phyloP scores from a whole-genome alignment of 805 yeast species.

The Torulaspora maleeae region DNA sequence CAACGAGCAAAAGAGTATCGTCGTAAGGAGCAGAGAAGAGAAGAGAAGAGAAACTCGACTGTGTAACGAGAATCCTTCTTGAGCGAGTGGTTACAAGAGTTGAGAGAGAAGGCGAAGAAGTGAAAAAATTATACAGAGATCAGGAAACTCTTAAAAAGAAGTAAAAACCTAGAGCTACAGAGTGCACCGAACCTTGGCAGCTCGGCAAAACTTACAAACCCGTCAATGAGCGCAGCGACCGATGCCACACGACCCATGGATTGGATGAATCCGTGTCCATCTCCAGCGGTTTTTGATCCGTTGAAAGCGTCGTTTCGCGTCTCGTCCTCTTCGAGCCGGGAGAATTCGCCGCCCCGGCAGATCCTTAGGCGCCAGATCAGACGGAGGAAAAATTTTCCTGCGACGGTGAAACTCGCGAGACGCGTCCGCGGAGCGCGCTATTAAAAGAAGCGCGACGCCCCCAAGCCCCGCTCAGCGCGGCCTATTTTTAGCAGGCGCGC shows the following conservation, averaged over 20 bases:
- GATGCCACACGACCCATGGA: no score
- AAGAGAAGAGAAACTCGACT: background rate
- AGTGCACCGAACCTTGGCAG: background rate
- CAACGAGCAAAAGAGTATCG: background rate
- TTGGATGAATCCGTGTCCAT: no score
- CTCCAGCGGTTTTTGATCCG: background rate
- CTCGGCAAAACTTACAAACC: background rate
- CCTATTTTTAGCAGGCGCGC: background rate
- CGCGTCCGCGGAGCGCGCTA: background rate
- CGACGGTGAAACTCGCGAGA: background rate
- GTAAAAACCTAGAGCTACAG: background rate
- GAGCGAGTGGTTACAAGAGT: background rate
- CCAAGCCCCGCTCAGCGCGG: background rate
- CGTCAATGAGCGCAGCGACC: no score
- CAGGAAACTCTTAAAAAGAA: background rate
- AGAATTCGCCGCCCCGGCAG: no score
- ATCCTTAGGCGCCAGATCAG: background rate
- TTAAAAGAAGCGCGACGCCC: conserved; percentile 1
- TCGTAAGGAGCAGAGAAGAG: background rate
- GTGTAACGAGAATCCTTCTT: background rate
- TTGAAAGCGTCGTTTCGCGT: background rate
- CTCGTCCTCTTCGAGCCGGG: background rate
- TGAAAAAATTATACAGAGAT: background rate
- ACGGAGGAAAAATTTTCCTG: background rate
- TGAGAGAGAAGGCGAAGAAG: background rate